Evolutionary conservation across 2,329 filamentous ascomycete genomes (phyloP).

Genomic region (Nigrospora sphaerica): DNA sequence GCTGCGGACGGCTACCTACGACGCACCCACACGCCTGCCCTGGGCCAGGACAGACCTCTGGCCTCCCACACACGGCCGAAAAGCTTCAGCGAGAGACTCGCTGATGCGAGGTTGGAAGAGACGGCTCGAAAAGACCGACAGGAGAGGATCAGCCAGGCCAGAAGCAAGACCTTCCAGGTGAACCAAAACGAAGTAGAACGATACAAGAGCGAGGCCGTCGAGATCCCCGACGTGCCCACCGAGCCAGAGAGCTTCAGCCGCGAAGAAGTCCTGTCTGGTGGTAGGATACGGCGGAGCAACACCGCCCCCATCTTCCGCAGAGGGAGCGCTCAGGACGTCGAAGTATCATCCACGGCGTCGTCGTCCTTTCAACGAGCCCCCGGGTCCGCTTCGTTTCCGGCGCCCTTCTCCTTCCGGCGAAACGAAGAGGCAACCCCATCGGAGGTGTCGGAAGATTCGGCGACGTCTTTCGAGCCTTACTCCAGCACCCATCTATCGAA

Average conservation of each 20-base stretch:
- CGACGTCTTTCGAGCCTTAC: conserved; percentile 74
- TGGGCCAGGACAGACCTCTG: conserved; percentile 13
- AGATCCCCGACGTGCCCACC: conserved; percentile 41
- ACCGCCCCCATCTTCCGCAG: conserved; percentile 27
- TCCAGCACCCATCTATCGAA: conserved; percentile 79
- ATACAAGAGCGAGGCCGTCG: conserved; percentile 50
- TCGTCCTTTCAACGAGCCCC: conserved; percentile 2
- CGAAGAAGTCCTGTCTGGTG: conserved; percentile 49
- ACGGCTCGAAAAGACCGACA: conserved; percentile 40
- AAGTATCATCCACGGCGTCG: conserved; percentile 10
- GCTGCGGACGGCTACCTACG: conserved; percentile 34
- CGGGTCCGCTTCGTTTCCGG: not conserved
- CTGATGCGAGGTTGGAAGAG: conserved; percentile 58
- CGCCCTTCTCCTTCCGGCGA: conserved; percentile 12
- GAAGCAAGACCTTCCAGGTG: conserved; percentile 51
- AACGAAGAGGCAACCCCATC: conserved; percentile 19
- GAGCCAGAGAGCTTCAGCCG: conserved; percentile 50
- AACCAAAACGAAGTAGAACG: conserved; percentile 50
- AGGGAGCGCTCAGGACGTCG: conserved; percentile 9
- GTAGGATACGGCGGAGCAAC: conserved; percentile 33
- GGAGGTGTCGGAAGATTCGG: conserved; percentile 36
- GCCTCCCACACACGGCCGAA: conserved; percentile 31
- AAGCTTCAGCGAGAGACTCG: conserved; percentile 81
- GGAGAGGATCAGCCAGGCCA: conserved; percentile 42
- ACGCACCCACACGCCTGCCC: conserved; percentile 32